These are phyloP conservation scores for Cutaneotrichosporon sp. DNA, from an alignment of 1,284 basidiomycete genomes.

Conservation along the genomic window DNA sequence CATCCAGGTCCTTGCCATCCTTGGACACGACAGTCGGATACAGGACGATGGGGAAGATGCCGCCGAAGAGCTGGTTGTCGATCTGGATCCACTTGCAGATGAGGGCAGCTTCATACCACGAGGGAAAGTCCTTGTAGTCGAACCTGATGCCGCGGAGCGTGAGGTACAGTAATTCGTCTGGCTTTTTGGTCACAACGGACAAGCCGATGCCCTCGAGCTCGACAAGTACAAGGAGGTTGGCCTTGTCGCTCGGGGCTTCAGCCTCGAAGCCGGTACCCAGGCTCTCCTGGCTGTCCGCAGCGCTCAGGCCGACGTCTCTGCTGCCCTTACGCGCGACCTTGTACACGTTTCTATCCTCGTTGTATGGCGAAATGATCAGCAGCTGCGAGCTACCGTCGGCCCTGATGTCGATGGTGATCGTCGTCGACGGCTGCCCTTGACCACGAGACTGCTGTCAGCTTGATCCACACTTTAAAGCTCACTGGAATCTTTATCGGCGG, in stretches of 20 bases:
- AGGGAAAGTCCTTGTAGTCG: constrained; percentile 78
- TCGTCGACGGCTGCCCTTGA: constrained; percentile 56
- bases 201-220: constrained; percentile 90
- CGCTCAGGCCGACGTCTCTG: constrained; percentile 1
- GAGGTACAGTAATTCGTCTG: constrained; percentile 88
- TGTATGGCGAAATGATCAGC: constrained; percentile 83
- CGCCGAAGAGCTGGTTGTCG: constrained; percentile 97
- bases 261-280: constrained; percentile 73
- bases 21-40: constrained; percentile 91
- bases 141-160: constrained; percentile 77
- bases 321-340: constrained; percentile 65
- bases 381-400: constrained; percentile 87
- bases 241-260: constrained; percentile 67
- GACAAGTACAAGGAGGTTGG: constrained; percentile 68
- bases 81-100: constrained; percentile 90
- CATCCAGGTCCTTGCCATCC: constrained; percentile 72
- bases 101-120: constrained; percentile 77
- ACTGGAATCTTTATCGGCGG: constrained; percentile 77
- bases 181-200: constrained; percentile 82
- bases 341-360: constrained; percentile 82
- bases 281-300: constrained; percentile 28
- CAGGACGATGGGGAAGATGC: constrained; percentile 90
- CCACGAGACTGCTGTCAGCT: constrained; percentile 18
- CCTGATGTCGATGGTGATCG: constrained; percentile 87
- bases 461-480: constrained; percentile 7